Evolutionary conservation across 257 asterid genomes (phyloP).

Genomic region (Dorcoceras hygrometricum): DNA sequence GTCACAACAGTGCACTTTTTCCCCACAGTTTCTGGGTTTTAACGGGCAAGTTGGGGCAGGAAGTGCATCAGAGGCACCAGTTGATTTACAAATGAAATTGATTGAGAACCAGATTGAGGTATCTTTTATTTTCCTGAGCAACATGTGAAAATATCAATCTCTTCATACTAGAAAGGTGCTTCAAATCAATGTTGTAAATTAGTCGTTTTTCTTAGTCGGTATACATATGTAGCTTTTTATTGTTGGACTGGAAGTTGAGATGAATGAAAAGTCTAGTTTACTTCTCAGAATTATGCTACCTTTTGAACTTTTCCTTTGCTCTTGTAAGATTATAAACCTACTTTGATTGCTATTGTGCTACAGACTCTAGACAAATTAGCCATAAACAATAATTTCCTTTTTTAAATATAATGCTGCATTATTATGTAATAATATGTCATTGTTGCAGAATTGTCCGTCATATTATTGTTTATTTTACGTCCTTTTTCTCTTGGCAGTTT

Average conservation of each 20-base stretch:
- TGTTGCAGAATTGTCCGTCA: not conserved
- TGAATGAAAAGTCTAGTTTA: not conserved
- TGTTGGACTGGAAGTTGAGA: not conserved
- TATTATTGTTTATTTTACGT: not conserved
- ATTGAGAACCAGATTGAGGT: constrained; percentile 58
- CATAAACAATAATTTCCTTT: not conserved
- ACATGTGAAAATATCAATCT: constrained; percentile 2
- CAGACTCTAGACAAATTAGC: not conserved
- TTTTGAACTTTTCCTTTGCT: not conserved
- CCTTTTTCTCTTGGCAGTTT: constrained; percentile 29
- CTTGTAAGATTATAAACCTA: not conserved
- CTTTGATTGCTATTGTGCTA: not conserved
- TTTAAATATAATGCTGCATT: not conserved
- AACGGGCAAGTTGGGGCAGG: constrained; percentile 26
- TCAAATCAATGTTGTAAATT: not conserved
- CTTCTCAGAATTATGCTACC: not conserved
- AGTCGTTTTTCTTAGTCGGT: not conserved
- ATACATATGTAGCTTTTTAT: not conserved
- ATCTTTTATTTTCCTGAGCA: constrained; percentile 3
- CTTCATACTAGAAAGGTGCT: not conserved
- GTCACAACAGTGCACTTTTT: constrained; percentile 24
- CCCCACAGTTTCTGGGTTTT: constrained; percentile 28
- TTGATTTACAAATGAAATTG: constrained; percentile 38
- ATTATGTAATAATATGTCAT: not conserved
- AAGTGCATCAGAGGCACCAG: constrained; percentile 26